These are phyloP conservation scores for Phaeotremella skinneri DNA, from an alignment of 768 basidiomycete species.

Conservation along the genomic window DNA sequence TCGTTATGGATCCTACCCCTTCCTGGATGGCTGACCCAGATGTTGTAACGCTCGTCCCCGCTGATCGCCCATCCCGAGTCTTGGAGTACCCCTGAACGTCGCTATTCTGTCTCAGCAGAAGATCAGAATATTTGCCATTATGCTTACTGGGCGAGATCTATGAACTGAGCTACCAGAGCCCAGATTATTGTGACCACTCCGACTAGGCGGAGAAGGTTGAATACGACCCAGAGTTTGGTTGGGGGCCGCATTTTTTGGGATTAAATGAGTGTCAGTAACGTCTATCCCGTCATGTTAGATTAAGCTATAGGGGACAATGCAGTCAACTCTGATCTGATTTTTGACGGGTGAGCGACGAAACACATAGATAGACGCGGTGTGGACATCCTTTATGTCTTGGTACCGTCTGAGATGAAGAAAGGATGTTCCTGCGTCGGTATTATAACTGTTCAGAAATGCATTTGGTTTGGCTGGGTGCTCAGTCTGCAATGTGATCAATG, in stretches of 20 bases:
- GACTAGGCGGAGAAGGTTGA: slow-evolving; percentile 34
- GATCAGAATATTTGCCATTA: neutral
- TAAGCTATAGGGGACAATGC: neutral
- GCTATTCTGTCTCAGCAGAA: neutral
- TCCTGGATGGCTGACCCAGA: too few species aligned
- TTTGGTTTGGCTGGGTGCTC: neutral
- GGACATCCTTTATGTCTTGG: neutral
- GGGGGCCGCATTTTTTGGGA: slow-evolving; percentile 15
- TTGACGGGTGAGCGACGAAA: neutral
- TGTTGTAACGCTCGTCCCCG: too few species aligned
- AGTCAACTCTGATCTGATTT: slow-evolving; percentile 9
- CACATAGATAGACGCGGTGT: neutral
- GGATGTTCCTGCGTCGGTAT: too few species aligned
- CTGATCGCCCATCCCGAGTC: too few species aligned
- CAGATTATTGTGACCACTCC: slow-evolving; percentile 28
- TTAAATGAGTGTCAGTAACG: neutral
- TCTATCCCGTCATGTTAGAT: neutral
- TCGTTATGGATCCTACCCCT: neutral
- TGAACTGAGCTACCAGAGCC: slow-evolving; percentile 37
- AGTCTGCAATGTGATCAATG: neutral
- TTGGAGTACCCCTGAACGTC: neutral
- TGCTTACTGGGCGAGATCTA: slow-evolving; percentile 35
- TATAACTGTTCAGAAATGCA: too few species aligned
- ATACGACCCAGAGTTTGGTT: slow-evolving; percentile 26
- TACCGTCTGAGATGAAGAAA: neutral